Base-by-base conservation (phyloP, 2,329 filamentous ascomycete species). In the Scytalidium sp. region DNA sequence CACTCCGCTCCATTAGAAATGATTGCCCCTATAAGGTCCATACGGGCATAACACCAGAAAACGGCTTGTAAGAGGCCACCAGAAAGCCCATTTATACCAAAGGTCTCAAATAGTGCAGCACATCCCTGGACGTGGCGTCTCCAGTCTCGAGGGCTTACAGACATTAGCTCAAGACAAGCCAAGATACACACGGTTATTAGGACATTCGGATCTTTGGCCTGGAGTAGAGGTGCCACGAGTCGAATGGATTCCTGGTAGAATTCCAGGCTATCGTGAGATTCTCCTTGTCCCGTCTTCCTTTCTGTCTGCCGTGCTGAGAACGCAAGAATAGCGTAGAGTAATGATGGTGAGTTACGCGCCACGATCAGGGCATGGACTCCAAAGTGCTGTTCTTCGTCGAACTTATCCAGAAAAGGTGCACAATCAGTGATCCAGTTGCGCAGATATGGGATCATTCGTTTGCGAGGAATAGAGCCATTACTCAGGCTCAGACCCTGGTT, bases 11-110 rank as follows among this genome's bases (percentile, higher is more conserved):
- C 73, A 32, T 69, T 68, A 0, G 76, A 77, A 23, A 81, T 79
- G 2, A 81, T 70, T 0, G 73, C 75, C 27, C 75, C 76, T 50
- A 77, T 81, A 3, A 80, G 57, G 57, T 81, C 66, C 76, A 81
- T 81, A 41, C 79, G 68, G 0, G 75, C 77, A 57, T 79, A 81
- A 54, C 76, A 80, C 78, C 78, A 82, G 53, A 81, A 82, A 0
- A 81, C 67, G 0, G 77, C 78, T 54, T 79, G 75, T 13, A 72
- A 59, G n/a, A 76, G 58, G 0, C 74, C 75, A 3, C 68, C 67
- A 5, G 70, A 68, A 3, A 78, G 70, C 0, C 79, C 79, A 36
- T 76, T 71, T 4, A 82, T 75, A 2, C 68, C 70, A 49, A 75
- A 72, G 1, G 75, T 70, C 51, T 75, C 71, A 19, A 81, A 74